Evolutionary conservation across 2,329 filamentous ascomycete species (phyloP), one percentile per base, ranked within the genome.

Genomic region (Rhinocladiella mackenziei): DNA sequence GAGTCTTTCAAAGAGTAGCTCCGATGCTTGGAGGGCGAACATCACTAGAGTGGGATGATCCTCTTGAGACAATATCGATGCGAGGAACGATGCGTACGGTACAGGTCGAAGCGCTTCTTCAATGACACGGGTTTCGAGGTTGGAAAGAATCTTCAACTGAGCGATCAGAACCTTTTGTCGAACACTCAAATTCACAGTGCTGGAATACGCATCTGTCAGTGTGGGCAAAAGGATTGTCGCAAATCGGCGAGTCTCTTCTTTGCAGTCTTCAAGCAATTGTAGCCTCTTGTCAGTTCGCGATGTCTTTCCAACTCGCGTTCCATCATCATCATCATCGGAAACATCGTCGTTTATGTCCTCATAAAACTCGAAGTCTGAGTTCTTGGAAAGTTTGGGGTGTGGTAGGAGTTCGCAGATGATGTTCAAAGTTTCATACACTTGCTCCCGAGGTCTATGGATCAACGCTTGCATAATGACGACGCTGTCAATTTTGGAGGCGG

Each of bases 401-500:
- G 91, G 89, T 25, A 98, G 75, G 20, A 98, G 73, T 68, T 98
- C 92, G 69, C 92, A 96, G 53, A 98, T 89, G 53, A 98, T 89
- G 62, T 97, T 97, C 52, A 98, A 76, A 1, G 94, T 96, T 70
- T 98, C 92, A 56, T 91, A 92, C 13, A 98, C 86, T 66, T 98
- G 92, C 56, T 98, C 94, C 44, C 89, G 83, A 5, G 92, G 92
- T 29, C 91, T 83, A 61, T 97, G 92, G 39, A 98, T 95, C 52
- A 98, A 75, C 26, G 94, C 89, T 68, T 98, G 92, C 94, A 98
- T 98, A 59, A 98, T 92, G 33, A 98, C 80, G 43, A 97, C 91
- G 60, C 89, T 95, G 65, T 97, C 91, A 53, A 97, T 84, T 67
- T 94, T 95, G 26, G 80, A 84, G 20, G 82, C 84, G 45, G 88